These are phyloP conservation scores for Solanum pinnatisectum DNA, from an alignment of 257 asterid genomes.

Conservation along the genomic window DNA sequence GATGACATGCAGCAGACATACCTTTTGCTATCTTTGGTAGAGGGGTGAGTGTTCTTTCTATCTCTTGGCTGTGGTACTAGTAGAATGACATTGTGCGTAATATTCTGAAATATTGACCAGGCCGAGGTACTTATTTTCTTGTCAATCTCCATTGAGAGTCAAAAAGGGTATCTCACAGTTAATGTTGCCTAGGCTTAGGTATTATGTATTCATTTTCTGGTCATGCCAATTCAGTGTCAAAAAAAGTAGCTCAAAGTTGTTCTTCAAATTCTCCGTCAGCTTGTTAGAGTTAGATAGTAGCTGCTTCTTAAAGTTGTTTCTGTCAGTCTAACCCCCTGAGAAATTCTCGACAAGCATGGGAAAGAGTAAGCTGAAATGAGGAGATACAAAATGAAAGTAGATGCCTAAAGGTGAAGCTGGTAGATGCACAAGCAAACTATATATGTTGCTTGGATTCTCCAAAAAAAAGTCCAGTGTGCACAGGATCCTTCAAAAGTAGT, in stretches of 20 bases:
- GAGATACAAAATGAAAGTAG: neutral
- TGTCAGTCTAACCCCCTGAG: neutral
- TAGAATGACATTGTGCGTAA: neutral
- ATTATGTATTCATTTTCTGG: neutral
- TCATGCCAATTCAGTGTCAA: neutral
- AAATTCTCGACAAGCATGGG: neutral
- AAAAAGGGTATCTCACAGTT: neutral
- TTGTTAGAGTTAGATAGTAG: neutral
- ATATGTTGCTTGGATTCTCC: neutral
- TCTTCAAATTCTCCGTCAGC: neutral
- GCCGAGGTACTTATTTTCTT: neutral
- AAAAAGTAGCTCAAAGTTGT: neutral
- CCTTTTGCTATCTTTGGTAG: neutral
- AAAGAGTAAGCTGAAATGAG: neutral
- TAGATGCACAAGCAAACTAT: neutral
- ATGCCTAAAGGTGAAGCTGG: neutral
- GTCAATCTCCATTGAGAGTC: neutral
- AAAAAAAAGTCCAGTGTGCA: neutral
- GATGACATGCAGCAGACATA: neutral
- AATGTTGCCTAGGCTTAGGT: neutral
- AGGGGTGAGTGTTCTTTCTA: neutral
- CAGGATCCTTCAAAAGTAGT: neutral
- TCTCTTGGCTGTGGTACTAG: neutral
- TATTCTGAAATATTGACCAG: neutral
- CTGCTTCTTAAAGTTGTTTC: neutral